Evolutionary conservation across 1,284 basidiomycete species (phyloP).

Genomic region (Ustilago vetiveriae): DNA sequence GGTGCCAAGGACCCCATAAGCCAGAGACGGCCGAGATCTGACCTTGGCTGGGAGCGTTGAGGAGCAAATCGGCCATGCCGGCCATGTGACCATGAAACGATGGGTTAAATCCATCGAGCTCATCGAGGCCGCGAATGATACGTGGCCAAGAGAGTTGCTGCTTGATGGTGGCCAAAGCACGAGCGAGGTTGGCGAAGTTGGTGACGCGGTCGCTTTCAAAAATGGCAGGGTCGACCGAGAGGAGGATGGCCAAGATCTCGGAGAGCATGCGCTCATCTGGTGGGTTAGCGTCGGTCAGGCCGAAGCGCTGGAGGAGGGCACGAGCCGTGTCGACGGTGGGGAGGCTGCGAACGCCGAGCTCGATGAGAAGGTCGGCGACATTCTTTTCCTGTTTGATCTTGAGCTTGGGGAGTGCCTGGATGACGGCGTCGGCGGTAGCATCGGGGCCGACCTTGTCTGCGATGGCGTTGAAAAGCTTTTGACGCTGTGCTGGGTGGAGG

Average conservation of each 20-base stretch:
- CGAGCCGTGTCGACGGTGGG: conserved; percentile 44
- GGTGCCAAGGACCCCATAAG: conserved; percentile 75
- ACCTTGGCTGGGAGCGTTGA: conserved; percentile 17
- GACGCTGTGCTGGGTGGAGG: conserved; percentile 53
- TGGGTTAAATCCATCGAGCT: conserved; percentile 67
- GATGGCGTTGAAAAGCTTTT: conserved; percentile 58
- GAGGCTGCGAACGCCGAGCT: conserved; percentile 52
- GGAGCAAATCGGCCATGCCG: conserved; percentile 62
- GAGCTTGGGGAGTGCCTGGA: conserved; percentile 62
- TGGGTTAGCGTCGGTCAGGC: conserved; percentile 41
- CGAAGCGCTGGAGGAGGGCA: conserved; percentile 55
- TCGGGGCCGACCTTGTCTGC: conserved; percentile 61
- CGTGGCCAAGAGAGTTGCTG: conserved; percentile 61
- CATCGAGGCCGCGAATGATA: conserved; percentile 68
- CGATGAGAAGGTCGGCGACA: conserved; percentile 52
- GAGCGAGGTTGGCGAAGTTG: conserved; percentile 45
- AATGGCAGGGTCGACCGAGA: conserved; percentile 44
- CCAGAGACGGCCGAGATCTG: conserved; percentile 68
- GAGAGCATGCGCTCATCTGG: conserved; percentile 52
- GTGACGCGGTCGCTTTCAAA: conserved; percentile 45
- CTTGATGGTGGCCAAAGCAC: conserved; percentile 28
- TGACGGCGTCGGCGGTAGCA: conserved; percentile 57
- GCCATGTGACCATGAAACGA: conserved; percentile 66
- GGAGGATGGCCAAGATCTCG: conserved; percentile 57
- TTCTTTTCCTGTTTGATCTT: conserved; percentile 46